Percentiles rank a stretch among this genome's conserved stretches.
Evolutionary conservation across 1,284 basidiomycete species (phyloP).

Genomic region (Puccinia sorghi): DNA sequence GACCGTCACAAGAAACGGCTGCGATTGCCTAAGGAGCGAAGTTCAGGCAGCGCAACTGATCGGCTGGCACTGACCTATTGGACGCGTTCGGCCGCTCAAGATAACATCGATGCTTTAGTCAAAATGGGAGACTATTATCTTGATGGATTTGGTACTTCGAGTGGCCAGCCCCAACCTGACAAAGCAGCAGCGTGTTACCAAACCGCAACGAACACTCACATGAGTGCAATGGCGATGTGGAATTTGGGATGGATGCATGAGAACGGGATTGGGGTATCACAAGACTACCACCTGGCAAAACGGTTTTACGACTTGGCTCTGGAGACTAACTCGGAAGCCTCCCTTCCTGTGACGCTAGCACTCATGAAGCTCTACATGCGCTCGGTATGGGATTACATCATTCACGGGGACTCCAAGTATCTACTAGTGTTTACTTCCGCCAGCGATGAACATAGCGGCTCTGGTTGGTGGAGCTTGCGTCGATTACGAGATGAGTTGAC

Average conservation of each 20-base stretch:
- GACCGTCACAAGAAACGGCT: conserved; percentile 81
- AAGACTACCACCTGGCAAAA: conserved; percentile 97
- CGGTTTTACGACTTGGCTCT: conserved; percentile 88
- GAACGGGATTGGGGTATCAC: conserved; percentile 82
- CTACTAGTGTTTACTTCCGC: conserved; percentile 33
- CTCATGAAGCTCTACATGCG: conserved; percentile 77
- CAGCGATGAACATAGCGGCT: conserved; percentile 29
- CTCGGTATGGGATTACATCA: conserved; percentile 68
- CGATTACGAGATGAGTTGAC: conserved; percentile 42
- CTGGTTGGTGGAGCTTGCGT: conserved; percentile 47
- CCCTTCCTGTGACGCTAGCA: conserved; percentile 79
- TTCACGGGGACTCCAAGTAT: conserved; percentile 43
- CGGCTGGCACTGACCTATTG: conserved; percentile 83
- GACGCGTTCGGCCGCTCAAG: conserved; percentile 89
- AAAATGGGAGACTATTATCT: conserved; percentile 90
- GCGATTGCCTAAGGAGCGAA: conserved; percentile 59
- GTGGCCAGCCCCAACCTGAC: conserved; percentile 67
- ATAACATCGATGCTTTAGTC: conserved; percentile 90
- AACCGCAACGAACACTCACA: conserved; percentile 79
- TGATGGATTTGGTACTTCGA: conserved; percentile 73
- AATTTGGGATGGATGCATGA: conserved; percentile 99
- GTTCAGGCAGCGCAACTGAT: conserved; percentile 66
- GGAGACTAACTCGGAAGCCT: conserved; percentile 82
- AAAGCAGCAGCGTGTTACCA: conserved; percentile 92
- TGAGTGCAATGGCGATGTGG: conserved; percentile 95